Evolutionary conservation across 2,329 filamentous ascomycete genomes (phyloP).

Genomic region (Stachybotrys elegans): DNA sequence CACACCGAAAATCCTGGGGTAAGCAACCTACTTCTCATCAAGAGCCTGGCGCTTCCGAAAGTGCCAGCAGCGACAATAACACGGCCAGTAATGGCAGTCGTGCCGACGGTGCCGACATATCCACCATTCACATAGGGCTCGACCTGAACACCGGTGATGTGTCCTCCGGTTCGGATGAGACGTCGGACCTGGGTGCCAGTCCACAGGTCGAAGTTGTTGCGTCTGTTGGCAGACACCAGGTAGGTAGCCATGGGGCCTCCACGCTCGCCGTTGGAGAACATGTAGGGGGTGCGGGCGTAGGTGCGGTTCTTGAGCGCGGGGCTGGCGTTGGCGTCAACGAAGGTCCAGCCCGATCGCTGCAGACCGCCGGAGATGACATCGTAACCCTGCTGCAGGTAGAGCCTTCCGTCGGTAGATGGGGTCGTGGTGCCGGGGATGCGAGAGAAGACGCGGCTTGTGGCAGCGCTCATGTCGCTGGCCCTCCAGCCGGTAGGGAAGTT

Average conservation of each 20-base stretch:
- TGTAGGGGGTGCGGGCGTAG: slow-evolving; percentile 60
- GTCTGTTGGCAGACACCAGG: slow-evolving; percentile 53
- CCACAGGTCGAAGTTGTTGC: slow-evolving; percentile 63
- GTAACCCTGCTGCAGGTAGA: slow-evolving; percentile 64
- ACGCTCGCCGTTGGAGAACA: slow-evolving; percentile 62
- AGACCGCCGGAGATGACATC: slow-evolving; percentile 57
- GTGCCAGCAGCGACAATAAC: slow-evolving; percentile 65
- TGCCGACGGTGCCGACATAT: slow-evolving; percentile 52
- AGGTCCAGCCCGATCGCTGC: slow-evolving; percentile 54
- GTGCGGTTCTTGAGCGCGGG: slow-evolving; percentile 61
- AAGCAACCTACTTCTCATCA: slow-evolving; percentile 49
- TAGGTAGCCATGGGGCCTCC: slow-evolving; percentile 69
- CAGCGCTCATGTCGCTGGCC: slow-evolving; percentile 52
- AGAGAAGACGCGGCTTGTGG: slow-evolving; percentile 58
- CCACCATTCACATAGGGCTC: slow-evolving; percentile 47
- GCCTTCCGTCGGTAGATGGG: slow-evolving; percentile 61
- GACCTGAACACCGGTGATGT: slow-evolving; percentile 64
- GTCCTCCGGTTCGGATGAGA: slow-evolving; percentile 57
- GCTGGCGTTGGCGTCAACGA: slow-evolving; percentile 54
- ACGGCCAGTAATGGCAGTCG: slow-evolving; percentile 55
- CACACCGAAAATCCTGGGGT: neutral
- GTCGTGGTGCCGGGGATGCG: slow-evolving; percentile 66
- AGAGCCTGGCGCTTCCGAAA: slow-evolving; percentile 65
- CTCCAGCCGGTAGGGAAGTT: slow-evolving; percentile 72
- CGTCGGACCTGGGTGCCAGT: slow-evolving; percentile 62